Evolutionary conservation across 352 stramenopile genomes (phyloP).

Genomic region (Phytophthora brassicae): DNA sequence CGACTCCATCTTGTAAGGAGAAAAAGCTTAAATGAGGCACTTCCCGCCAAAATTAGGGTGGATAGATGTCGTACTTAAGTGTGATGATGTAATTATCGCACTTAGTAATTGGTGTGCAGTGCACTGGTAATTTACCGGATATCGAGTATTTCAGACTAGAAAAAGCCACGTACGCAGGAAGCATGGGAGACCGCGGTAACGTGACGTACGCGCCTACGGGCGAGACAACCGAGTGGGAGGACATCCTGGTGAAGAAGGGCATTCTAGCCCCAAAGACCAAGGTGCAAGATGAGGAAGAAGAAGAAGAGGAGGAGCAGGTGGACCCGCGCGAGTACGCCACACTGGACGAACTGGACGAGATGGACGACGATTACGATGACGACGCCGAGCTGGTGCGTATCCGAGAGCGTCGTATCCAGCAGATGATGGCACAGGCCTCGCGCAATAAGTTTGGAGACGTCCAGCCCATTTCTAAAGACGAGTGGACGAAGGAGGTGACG

Average conservation of each 20-base stretch:
- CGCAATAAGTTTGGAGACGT: slow-evolving; percentile 90
- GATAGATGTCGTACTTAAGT: not conserved
- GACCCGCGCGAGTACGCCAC: slow-evolving; percentile 80
- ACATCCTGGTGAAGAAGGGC: slow-evolving; percentile 88
- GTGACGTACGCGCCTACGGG: slow-evolving; percentile 86
- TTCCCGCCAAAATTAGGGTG: slow-evolving; percentile 18
- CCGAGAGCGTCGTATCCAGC: slow-evolving; percentile 79
- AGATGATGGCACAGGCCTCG: slow-evolving; percentile 85
- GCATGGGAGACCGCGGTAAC: slow-evolving; percentile 73
- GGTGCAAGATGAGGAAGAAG: slow-evolving; percentile 73
- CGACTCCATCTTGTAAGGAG: slow-evolving; percentile 47
- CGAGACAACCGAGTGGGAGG: slow-evolving; percentile 90
- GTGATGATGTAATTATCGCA: not conserved
- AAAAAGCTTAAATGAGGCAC: not conserved
- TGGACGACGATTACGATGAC: slow-evolving; percentile 90
- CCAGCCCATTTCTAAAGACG: slow-evolving; percentile 90
- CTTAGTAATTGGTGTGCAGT: too few relatives aligned
- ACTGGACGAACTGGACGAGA: slow-evolving; percentile 83
- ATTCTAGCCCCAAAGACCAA: slow-evolving; percentile 90
- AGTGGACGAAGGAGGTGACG: slow-evolving; percentile 93
- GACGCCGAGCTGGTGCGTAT: slow-evolving; percentile 76
- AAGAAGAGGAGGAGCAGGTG: slow-evolving; percentile 68
- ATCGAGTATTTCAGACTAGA: slow-evolving; percentile 22
- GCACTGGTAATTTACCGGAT: too few relatives aligned
- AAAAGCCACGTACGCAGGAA: slow-evolving; percentile 6